Evolutionary conservation across 2,329 filamentous ascomycete species (phyloP), one percentile per base, ranked within the genome.

Genomic region (Fusarium bulbicola): DNA sequence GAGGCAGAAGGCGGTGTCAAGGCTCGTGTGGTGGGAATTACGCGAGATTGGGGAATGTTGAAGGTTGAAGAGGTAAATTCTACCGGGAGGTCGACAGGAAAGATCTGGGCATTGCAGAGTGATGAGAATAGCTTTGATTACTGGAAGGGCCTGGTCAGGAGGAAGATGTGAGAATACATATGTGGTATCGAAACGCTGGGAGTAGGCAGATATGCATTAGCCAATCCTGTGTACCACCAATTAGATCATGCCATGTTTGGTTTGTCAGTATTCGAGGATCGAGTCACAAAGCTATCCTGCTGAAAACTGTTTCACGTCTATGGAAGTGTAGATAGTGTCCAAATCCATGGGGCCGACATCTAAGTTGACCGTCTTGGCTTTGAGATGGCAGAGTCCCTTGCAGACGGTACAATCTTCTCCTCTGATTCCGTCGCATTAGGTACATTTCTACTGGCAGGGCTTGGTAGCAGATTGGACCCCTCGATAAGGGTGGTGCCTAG

Each of bases 101-200:
- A 89, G 82, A 85, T 92, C 56, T 95, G 93, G 89, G 90, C 92
- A 76, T 83, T 99, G 82, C 95, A 98, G 85, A 98, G 95, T 81
- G 96, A 99, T 81, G 94, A 95, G 80, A 99, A 99, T 79, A 98
- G 95, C 81, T 99, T 99, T 85, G 96, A 99, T 83, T 99, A 97
- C 81, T 97, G 97, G 84, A 93, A 90, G 79, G 96, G 96, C 0
- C 79, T 99, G 77, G 85, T 99, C 26, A 94, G 90, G 85, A 89
- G 92, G 78, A 98, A 97, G 86, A 82, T 91, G 5, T 95, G 36
- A 61, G 43, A 7, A 58, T 28, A 18, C 18, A 26, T 24, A 15
- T 26, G 14, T 56, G 28, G n/a, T 20, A 13, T 21, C 14, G 13
- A 28, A 21, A 24, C 34, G 13, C 5, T 16, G 5, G 24, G 2